These are phyloP conservation scores for Pisolithus orientalis DNA, from an alignment of 768 basidiomycete species.

Conservation along the genomic window DNA sequence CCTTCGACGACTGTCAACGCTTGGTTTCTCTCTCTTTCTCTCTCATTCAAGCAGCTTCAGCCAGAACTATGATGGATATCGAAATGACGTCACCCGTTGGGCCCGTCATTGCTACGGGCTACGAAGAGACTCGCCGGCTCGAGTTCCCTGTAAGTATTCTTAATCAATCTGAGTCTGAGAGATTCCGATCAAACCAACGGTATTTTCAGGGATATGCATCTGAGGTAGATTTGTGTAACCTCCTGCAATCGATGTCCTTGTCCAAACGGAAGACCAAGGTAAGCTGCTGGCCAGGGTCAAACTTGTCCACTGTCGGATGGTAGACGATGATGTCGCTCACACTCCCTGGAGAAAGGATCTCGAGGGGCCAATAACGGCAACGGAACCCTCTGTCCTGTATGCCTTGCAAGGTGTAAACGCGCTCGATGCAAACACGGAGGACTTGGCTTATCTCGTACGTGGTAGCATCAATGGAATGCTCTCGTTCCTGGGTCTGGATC, in stretches of 20 bases:
- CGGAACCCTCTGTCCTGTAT: constrained; percentile 18
- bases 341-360: constrained; percentile 29
- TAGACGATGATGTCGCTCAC: constrained; percentile 7
- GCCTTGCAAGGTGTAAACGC: constrained; percentile 30
- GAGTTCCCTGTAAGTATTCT: constrained; percentile 17
- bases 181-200: constrained; percentile 1
- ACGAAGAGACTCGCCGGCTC: constrained; percentile 12
- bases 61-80: constrained; percentile 22
- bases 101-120: constrained; percentile 20
- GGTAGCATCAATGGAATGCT: neutral
- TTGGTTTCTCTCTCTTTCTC: neutral
- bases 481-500: neutral
- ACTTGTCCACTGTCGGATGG: neutral
- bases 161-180: neutral
- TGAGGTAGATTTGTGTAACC: constrained; percentile 45
- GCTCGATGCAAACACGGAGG: constrained; percentile 41
- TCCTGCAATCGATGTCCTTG: constrained; percentile 47
- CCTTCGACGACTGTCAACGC: constrained; percentile 4
- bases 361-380: constrained; percentile 11
- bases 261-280: constrained; percentile 31
- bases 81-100: constrained; percentile 29
- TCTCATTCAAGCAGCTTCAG: neutral
- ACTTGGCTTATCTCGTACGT: constrained; percentile 38
- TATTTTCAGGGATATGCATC: constrained; percentile 19
- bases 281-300: neutral